A percentile compares a stretch with the other conserved stretches of the same genome.
These are phyloP conservation scores for Vigna angularis DNA, from an alignment of 306 rosid genomes.

Conservation along the genomic window DNA sequence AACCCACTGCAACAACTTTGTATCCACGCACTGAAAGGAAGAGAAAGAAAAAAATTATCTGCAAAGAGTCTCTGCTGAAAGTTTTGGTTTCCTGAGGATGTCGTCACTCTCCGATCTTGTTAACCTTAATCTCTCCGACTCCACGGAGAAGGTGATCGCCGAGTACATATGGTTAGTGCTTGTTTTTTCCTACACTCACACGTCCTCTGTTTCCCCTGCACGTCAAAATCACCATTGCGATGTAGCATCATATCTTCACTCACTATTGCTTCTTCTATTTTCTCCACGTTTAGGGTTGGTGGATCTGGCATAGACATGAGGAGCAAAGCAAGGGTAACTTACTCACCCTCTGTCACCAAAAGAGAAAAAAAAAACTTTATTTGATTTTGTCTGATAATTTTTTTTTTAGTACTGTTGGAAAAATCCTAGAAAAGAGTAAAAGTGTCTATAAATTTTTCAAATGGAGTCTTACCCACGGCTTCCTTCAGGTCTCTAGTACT, in stretches of 20 bases:
- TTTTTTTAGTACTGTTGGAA: too few species aligned
- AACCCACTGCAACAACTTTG: not conserved
- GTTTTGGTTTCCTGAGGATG: slow-evolving; percentile 35
- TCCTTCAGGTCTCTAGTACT: too few species aligned
- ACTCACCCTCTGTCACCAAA: slow-evolving; percentile 19
- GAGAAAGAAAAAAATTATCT: not conserved
- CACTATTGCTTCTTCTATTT: not conserved
- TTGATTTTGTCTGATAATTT: too few species aligned
- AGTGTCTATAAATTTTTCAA: too few species aligned
- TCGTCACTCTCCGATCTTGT: slow-evolving; percentile 68
- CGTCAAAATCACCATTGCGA: not conserved
- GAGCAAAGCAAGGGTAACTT: slow-evolving; percentile 90
- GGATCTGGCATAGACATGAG: slow-evolving; percentile 91
- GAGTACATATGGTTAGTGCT: slow-evolving; percentile 81
- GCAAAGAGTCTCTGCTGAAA: slow-evolving; percentile 6
- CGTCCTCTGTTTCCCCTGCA: slow-evolving; percentile 27
- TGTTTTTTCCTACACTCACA: not conserved
- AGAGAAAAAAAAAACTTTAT: not conserved
- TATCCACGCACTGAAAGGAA: not conserved
- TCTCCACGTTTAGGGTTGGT: slow-evolving; percentile 68
- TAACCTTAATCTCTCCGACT: slow-evolving; percentile 71
- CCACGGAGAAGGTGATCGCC: slow-evolving; percentile 75
- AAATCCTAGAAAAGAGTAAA: too few species aligned
- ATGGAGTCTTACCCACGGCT: too few species aligned
- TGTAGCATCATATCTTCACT: not conserved